Conservation (phyloP, 495 filamentous ascomycete genomes). For the Acidomyces sp. region DNA sequence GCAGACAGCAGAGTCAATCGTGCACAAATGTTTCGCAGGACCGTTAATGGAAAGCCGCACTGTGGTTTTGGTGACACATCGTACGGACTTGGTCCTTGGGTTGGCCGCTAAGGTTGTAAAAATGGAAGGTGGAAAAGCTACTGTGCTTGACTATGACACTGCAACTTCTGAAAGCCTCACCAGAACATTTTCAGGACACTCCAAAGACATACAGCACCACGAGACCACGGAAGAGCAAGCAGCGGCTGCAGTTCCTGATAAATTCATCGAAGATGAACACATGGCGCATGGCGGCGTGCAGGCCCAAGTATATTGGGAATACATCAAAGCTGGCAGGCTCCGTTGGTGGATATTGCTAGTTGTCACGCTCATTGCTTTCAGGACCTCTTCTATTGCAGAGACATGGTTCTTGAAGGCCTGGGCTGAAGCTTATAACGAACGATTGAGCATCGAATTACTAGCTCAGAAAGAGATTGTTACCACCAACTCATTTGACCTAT, state of each 20-base stretch:
- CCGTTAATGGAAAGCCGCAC: constrained; percentile 48
- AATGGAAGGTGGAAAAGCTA: constrained; percentile 43
- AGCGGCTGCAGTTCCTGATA: constrained; percentile 45
- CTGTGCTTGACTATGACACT: constrained; percentile 32
- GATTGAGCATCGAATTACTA: not conserved
- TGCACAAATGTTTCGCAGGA: constrained; percentile 53
- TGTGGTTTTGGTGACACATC: constrained; percentile 65
- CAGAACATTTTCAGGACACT: constrained; percentile 1
- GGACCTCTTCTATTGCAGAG: constrained; percentile 45
- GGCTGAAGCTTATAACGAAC: constrained; percentile 54
- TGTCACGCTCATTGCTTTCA: constrained; percentile 43
- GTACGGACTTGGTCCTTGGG: constrained; percentile 50
- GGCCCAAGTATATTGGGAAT: constrained; percentile 64
- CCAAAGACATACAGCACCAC: constrained; percentile 1
- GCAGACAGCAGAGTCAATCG: constrained; percentile 60
- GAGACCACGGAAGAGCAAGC: constrained; percentile 32
- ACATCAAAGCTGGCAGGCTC: constrained; percentile 62
- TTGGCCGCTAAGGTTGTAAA: constrained; percentile 58
- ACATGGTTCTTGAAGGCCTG: constrained; percentile 76
- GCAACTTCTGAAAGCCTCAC: constrained; percentile 24
- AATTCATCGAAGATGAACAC: constrained; percentile 73
- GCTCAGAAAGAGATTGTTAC: constrained; percentile 22
- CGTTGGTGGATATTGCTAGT: constrained; percentile 56
- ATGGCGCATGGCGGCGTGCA: constrained; percentile 64
- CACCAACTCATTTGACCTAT: constrained; percentile 18